Base-by-base conservation (phyloP, 208 protist genomes). In the Trypanosoma melophagium region DNA sequence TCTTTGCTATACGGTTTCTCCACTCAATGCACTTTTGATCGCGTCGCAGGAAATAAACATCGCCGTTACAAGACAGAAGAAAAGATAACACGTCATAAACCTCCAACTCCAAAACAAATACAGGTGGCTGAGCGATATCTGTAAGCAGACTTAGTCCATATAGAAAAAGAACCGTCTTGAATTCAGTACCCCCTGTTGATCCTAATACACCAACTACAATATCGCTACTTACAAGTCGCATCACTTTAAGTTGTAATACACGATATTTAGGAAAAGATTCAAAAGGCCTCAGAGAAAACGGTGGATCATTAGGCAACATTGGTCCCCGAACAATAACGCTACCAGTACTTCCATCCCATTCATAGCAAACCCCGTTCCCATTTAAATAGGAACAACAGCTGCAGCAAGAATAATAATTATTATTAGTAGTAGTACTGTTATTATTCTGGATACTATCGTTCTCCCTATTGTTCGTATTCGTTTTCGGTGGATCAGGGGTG, bases 131-230 rank as follows among this genome's bases (percentile, higher is more conserved):
- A 22, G 56, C 28, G n/a, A 81, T 47, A 7, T 71, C 68, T 60
- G 86, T 80, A 53, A 87, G 75, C 1, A 82, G 71, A 16, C 80
- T 73, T 35, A 86, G 60, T 25, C 80, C 85, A 59, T 90, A 94
- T 2, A 94, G 59, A 17, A 77, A 71, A n/a, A 94, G 69, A 38
- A 80, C 61, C 13, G 56, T 55, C 47, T 58, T 50, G 14, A 19
- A 2, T 28, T 55, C 44, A 19, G 13, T 16, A 31, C n/a, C 35
- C 51, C 21, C 4, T 21, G 54, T 60, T 52, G 50, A 41, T 7
- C 44, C 47, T 50, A 76, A 53, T 2, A 65, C 58, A 45, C 40
- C 60, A 57, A 76, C 31, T 41, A 92, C 74, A n/a, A 82, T 69
- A 55, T 81, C 80, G 52, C 80, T 78, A 62, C 84, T 92, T 21